Percentiles rank a stretch among this genome's conserved stretches.
Conservation (phyloP, 768 basidiomycete genomes). For the Grammothele lineata region DNA sequence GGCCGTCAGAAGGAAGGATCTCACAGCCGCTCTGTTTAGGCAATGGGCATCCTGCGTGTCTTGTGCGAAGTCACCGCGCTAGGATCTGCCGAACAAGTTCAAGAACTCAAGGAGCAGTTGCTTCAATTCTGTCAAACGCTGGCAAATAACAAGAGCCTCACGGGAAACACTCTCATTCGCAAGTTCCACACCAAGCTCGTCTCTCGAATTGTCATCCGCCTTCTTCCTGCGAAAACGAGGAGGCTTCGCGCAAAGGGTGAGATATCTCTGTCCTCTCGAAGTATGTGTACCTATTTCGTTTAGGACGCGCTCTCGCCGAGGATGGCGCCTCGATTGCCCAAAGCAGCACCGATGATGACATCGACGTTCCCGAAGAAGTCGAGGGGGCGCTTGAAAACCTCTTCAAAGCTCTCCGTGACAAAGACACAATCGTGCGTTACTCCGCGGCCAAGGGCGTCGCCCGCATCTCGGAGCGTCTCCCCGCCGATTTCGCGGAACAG, state of each 20-base stretch:
- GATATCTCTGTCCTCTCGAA: slow-evolving; percentile 4
- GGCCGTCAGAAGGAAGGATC: not conserved
- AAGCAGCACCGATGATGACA: slow-evolving; percentile 29
- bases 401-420: slow-evolving; percentile 74
- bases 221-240: slow-evolving; percentile 48
- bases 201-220: slow-evolving; percentile 57
- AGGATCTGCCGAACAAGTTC: slow-evolving; percentile 50
- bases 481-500: slow-evolving; percentile 68
- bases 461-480: slow-evolving; percentile 77
- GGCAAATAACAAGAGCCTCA: slow-evolving; percentile 36
- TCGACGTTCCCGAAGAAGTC: slow-evolving; percentile 74
- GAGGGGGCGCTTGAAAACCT: slow-evolving; percentile 72
- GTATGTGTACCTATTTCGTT: too few relatives aligned
- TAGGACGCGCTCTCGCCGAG: slow-evolving; percentile 17
- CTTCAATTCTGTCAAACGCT: slow-evolving; percentile 43
- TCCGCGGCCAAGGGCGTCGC: slow-evolving; percentile 92
- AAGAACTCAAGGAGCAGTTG: slow-evolving; percentile 39
- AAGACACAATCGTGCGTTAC: slow-evolving; percentile 95
- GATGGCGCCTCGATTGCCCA: too few relatives aligned
- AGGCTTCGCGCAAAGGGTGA: slow-evolving; percentile 39
- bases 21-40: slow-evolving; percentile 41
- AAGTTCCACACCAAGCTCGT: slow-evolving; percentile 67
- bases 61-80: slow-evolving; percentile 68
- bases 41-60: slow-evolving; percentile 64
- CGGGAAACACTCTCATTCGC: slow-evolving; percentile 60